Evolutionary conservation across 805 yeast species (phyloP), one percentile per base, ranked within the genome.

Genomic region (Barnettozyma populi): DNA sequence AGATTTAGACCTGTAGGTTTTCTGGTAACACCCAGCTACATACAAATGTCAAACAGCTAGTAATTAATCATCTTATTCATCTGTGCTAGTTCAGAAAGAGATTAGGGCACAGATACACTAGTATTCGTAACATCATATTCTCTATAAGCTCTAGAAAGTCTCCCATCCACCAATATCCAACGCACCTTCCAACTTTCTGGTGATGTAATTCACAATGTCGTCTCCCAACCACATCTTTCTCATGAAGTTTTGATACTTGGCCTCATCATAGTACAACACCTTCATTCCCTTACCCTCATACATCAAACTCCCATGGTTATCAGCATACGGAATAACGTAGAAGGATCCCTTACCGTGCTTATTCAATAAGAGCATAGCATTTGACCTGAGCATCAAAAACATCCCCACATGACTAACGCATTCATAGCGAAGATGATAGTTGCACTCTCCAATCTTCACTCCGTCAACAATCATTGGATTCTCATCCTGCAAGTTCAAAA

Each of bases 151-250:
- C 14, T 37, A 48, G 24, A 48, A 44, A 19, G 45, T 48, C 16
- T 86, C 94, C 99, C 99, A 92, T 0, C 99, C 99, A 8, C 99
- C 99, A 35, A 84, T 79, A 64, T 92, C 98, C 31, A 84, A 66
- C 7, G 76, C 78, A 36, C 84, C 80, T 57, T 92, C 98, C 14
- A 92, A 73, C 54, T 82, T 81, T 52, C 98, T 73, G 1, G 89
- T 90, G 31, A 90, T 82, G 40, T 75, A 72, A 56, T 87, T 88
- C 4, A 88, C 84, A 3, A 88, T 71, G 59, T 86, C 86, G 59
- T 89, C 90, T 47, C 79, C 83, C 18, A 90, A 70, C 90, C 97
- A 85, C 38, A 88, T 69, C 31, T 75, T 76, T 45, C 82, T 73
- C 18, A 76, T 76, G 48, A 90, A 74, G 37, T 81, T 79, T 20